Base-by-base conservation (phyloP, 306 rosid genomes). In the Cucumis sativus region DNA sequence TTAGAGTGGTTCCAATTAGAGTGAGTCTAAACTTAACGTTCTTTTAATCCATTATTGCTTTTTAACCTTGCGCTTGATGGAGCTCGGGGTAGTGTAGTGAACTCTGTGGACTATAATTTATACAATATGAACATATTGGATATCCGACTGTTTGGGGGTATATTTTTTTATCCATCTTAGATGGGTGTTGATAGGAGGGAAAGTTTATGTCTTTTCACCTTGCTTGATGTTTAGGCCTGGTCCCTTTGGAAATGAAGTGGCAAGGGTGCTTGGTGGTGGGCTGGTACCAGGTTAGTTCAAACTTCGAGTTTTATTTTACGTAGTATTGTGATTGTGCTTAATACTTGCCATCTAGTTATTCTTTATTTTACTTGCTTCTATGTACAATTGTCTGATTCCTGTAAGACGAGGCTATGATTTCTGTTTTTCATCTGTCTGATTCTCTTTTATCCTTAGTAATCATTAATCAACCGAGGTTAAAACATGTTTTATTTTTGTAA, bases 201-300 rank as follows among this genome's bases (percentile, higher is more conserved):
- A 25, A 56, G 6, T 8, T 47, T 0, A 59, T 14, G 71, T 59
- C 79, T 75, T 70, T 59, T 56, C 66, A 64, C 77, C 40, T 16
- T 64, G 65, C 64, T 77, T 79, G 76, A 20, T 87, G 28, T 77
- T 69, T 84, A 94, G 98, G 87, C 64, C 79, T 76, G 98, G 98
- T 45, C 66, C 77, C 57, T 84, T 94, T 62, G 98, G 97, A 79
- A 49, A 61, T 75, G 98, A 94, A 85, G 86, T 94, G 78, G 83
- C 89, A 13, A 83, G 82, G 37, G 97, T 94, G 80, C 97, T 94
- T 77, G 97, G 98, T 49, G 98, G 98, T 74, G 98, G 98, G 67
- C 86, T 94, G 83, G 96, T 94, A 14, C 98, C 94, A 89, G 98
- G 98, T 94, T 74, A 30, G 76, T 51, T 72, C 16, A 72, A 23